Evolutionary conservation across 371 early-diverging fungal genomes (phyloP).

Genomic region (Mortierella polycephala): DNA sequence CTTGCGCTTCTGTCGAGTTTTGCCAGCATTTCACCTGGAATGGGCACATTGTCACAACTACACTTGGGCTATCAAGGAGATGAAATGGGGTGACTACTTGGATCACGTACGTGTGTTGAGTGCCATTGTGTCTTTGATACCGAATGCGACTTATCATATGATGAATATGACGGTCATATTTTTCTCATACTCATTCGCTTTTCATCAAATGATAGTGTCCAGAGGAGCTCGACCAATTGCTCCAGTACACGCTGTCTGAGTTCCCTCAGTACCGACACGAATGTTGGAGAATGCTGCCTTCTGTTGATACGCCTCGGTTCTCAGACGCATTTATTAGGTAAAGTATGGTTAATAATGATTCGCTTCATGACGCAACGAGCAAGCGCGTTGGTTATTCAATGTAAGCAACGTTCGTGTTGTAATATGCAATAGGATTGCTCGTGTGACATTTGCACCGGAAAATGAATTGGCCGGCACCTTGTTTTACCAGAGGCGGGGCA

Average conservation of each 20-base stretch:
- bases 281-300: constrained; percentile 31
- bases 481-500: constrained; percentile 33
- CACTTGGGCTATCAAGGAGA: constrained; percentile 37
- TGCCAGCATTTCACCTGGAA: constrained; percentile 17
- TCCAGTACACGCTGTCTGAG: constrained; percentile 26
- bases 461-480: constrained; percentile 29
- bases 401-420: background rate
- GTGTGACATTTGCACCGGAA: constrained; percentile 33
- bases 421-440: constrained; percentile 22
- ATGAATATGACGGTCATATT: background rate
- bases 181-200: background rate
- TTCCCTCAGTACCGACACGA: constrained; percentile 34
- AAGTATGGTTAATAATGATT: background rate
- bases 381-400: no score
- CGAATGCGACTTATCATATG: background rate
- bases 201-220: constrained; percentile 26
- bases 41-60: constrained; percentile 47
- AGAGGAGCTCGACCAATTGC: constrained; percentile 26
- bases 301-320: constrained; percentile 14
- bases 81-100: constrained; percentile 48
- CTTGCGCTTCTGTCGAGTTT: constrained; percentile 29
- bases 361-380: no score
- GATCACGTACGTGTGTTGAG: constrained; percentile 22
- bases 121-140: background rate
- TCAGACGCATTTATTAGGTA: constrained; percentile 19